Base-by-base conservation (phyloP, 169 alveolate species). In the Plasmodium relictum region DNA sequence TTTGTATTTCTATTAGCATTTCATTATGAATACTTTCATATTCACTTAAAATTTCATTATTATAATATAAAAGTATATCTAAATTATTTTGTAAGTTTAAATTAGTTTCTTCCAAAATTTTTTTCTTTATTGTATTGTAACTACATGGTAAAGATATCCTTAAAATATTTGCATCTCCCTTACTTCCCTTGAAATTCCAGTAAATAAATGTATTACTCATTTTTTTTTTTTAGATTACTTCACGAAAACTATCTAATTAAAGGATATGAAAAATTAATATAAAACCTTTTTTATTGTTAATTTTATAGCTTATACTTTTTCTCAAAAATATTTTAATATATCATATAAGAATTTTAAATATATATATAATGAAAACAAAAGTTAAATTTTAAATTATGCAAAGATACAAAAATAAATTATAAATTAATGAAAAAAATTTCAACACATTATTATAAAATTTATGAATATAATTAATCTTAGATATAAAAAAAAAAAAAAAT, bases 131-230 rank as follows among this genome's bases (percentile, higher is more conserved):
- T 18, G 90, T 80, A 22, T 52, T 68, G 61, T 80, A 80, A 68
- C 90, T 80, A 20, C 90, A 80, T 0, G 90, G 90, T 18, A 80
- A 48, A 10, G 90, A 80, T 56, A 80, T 61, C 59, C 90, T 80
- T 56, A 80, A 56, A 18, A 80, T 42, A 63, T 80, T 80, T 14
- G 85, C 63, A 4, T 59, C 24, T 12, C 90, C 90, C 61, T 69
- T 52, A 22, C 85, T 80, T 71, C 90, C 90, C 63, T 54, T 39
- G 66, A 68, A 80, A 54, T 54, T 80, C 90, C 90, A 80, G 41
- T 80, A 80, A 20, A 80, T 80, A 59, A 52, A 80, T 5, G 90
- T 80, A 65, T 68, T 72, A 0, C 66, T 80, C 90, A 80, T 80
- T 31, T 31, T 31, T 31, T 31, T 31, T 31, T 31, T 31, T 31